phyloP scores from a whole-genome alignment of 2,329 filamentous ascomycete species.

The Bipolaris gigantea region DNA sequence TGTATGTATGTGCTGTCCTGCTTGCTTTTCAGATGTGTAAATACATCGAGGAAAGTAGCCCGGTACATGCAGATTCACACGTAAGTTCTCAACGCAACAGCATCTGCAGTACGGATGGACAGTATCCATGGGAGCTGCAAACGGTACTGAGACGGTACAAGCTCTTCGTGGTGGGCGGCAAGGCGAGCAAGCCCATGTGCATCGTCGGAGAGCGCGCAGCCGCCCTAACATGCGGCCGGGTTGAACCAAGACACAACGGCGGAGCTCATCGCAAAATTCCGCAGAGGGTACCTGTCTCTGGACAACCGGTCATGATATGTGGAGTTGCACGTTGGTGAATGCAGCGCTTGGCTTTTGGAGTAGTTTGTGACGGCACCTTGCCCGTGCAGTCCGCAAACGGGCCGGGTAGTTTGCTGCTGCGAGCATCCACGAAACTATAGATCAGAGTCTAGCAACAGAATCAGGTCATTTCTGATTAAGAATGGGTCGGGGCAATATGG shows the following conservation, averaged over 20 bases:
- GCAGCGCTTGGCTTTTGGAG: background rate
- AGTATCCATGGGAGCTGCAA: background rate
- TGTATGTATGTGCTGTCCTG: conserved; percentile 3
- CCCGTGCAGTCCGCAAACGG: background rate
- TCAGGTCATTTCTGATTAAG: background rate
- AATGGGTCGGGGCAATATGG: conserved; percentile 11
- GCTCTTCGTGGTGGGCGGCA: conserved; percentile 12
- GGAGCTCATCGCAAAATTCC: conserved; percentile 1
- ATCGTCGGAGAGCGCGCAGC: conserved; percentile 9
- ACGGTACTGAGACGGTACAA: background rate
- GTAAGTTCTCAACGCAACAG: background rate
- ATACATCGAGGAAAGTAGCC: background rate
- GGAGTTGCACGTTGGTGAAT: background rate
- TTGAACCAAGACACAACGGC: conserved; percentile 1
- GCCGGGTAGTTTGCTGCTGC: background rate
- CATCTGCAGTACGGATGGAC: background rate
- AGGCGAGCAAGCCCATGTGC: conserved; percentile 4
- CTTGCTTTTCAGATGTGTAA: conserved; percentile 2
- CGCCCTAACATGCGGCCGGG: conserved; percentile 13
- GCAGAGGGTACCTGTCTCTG: background rate
- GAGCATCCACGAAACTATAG: background rate
- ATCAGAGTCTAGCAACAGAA: background rate
- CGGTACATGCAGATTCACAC: background rate
- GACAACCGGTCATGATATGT: background rate
- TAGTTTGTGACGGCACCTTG: background rate